Evolutionary conservation across 768 basidiomycete species (phyloP).

Genomic region (Boletus insuetus): DNA sequence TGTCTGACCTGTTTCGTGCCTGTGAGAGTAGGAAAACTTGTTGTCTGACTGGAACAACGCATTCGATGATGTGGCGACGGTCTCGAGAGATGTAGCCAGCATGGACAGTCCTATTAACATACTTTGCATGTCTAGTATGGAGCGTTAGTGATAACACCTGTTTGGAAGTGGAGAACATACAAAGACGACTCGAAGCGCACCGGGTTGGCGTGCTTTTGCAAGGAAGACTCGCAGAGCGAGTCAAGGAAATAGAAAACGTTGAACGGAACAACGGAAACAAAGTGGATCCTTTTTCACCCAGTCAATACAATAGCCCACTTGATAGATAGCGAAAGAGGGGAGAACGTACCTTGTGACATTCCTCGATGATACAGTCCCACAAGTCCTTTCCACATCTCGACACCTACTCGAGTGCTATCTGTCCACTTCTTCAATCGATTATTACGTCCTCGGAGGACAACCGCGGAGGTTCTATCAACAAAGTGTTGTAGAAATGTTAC

Average conservation of each 20-base stretch:
- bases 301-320: background rate
- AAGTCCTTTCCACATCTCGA: conserved; percentile 82
- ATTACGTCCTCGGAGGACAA: conserved; percentile 61
- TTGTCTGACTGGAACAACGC: conserved; percentile 82
- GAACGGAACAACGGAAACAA: conserved; percentile 67
- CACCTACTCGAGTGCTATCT: conserved; percentile 82
- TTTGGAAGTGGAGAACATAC: no score
- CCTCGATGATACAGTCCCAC: conserved; percentile 92
- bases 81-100: no score
- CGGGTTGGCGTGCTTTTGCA: conserved; percentile 50
- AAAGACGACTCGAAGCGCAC: conserved; percentile 25
- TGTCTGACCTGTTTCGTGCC: conserved; percentile 74
- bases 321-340: no score
- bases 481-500: no score
- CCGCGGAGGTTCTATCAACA: no score
- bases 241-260: conserved; percentile 92
- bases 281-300: no score
- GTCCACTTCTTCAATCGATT: conserved; percentile 86
- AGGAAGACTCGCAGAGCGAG: conserved; percentile 79
- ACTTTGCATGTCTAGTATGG: no score
- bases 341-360: conserved; percentile 72
- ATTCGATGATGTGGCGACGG: conserved; percentile 44
- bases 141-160: no score
- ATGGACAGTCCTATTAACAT: no score
- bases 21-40: conserved; percentile 81